These are phyloP conservation scores for Fusarium mexicanum DNA, from an alignment of 2,329 filamentous ascomycete genomes.

Conservation along the genomic window DNA sequence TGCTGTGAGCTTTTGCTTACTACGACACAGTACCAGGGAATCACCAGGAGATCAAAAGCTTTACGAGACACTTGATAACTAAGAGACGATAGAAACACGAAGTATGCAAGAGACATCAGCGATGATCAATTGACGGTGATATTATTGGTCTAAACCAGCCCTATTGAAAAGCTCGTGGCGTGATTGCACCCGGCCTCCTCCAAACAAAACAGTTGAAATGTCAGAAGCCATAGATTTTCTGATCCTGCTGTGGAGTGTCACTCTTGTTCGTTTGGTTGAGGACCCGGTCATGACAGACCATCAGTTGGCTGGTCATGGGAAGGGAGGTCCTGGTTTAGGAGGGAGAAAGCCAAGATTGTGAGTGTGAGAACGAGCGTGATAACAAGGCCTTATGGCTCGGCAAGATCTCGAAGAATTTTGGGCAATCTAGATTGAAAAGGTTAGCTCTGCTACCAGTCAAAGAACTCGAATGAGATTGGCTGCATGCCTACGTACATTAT, in stretches of 20 bases:
- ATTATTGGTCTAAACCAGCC: neutral
- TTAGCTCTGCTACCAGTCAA: neutral
- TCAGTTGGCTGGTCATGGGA: no score
- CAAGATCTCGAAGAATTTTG: neutral
- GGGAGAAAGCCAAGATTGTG: neutral
- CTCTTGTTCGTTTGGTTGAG: no score
- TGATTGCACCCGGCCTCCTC: neutral
- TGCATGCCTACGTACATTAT: neutral
- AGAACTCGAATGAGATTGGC: no score
- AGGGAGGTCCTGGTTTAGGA: no score
- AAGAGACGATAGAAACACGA: neutral
- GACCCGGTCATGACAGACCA: no score
- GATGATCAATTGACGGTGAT: neutral
- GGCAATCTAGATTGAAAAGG: neutral
- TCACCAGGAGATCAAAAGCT: neutral
- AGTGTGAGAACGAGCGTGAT: neutral
- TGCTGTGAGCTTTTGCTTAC: neutral
- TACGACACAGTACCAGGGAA: neutral
- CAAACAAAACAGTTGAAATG: neutral
- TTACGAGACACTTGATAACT: neutral
- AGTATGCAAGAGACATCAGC: neutral
- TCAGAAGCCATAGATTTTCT: no score
- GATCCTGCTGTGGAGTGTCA: no score
- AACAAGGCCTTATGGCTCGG: neutral
- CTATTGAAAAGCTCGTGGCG: neutral